A percentile compares a stretch with the other conserved stretches of the same genome.
These are phyloP conservation scores for Candida tammaniensis DNA, from an alignment of 805 yeast genomes.

Conservation along the genomic window DNA sequence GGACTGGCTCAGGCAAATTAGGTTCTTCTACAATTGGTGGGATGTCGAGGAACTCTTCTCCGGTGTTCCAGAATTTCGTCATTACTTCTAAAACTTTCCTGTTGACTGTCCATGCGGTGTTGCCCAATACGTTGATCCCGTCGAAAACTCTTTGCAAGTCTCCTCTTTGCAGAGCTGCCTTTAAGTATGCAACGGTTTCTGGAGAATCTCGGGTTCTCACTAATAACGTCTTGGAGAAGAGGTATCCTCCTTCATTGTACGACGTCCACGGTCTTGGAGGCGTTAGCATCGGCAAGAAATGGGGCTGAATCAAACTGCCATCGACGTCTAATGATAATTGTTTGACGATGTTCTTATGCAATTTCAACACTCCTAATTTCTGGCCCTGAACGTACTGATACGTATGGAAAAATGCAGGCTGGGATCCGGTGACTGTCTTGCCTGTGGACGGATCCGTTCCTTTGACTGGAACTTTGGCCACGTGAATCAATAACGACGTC, in stretches of 20 bases:
- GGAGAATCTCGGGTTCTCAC: constrained; percentile 82
- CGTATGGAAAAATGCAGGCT: constrained; percentile 89
- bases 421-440: constrained; percentile 59
- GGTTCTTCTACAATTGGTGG: constrained; percentile 49
- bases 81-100: constrained; percentile 64
- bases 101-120: constrained; percentile 91
- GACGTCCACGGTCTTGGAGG: constrained; percentile 87
- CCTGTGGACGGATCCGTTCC: constrained; percentile 83
- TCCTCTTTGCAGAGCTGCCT: constrained; percentile 74
- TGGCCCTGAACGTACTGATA: constrained; percentile 79
- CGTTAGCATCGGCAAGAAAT: constrained; percentile 86
- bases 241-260: constrained; percentile 83
- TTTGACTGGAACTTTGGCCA: constrained; percentile 75
- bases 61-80: constrained; percentile 83
- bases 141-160: constrained; percentile 64
- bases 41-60: constrained; percentile 71
- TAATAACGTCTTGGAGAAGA: constrained; percentile 57
- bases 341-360: constrained; percentile 67
- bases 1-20: constrained; percentile 46
- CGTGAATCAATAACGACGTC: constrained; percentile 70
- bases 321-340: constrained; percentile 66
- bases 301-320: constrained; percentile 74
- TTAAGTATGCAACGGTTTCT: constrained; percentile 85
- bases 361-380: constrained; percentile 74
- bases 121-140: constrained; percentile 84